These are phyloP conservation scores for Aplosporella prunicola DNA, from an alignment of 2,329 filamentous ascomycete genomes.

Conservation along the genomic window DNA sequence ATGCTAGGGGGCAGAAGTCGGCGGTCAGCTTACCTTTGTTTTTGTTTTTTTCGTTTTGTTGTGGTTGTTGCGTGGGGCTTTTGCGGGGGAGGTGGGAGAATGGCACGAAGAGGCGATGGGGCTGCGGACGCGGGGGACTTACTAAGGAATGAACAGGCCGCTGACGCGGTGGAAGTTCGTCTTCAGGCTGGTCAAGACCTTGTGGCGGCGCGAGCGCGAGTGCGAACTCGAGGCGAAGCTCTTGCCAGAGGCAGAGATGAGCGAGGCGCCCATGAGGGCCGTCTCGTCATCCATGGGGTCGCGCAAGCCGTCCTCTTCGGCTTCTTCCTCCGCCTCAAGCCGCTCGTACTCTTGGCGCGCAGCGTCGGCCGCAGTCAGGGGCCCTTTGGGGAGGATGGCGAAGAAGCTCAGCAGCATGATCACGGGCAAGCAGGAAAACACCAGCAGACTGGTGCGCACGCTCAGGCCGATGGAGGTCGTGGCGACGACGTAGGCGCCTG, in stretches of 20 bases:
- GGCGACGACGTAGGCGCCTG: constrained; percentile 76
- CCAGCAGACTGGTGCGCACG: constrained; percentile 64
- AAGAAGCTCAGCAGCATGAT: constrained; percentile 88
- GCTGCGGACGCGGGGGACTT: too few relatives aligned
- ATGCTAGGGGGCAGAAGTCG: constrained; percentile 44
- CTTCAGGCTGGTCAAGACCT: constrained; percentile 28
- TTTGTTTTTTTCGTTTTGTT: too few relatives aligned
- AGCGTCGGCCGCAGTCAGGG: constrained; percentile 45
- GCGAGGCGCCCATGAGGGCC: constrained; percentile 27
- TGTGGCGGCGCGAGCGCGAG: constrained; percentile 12
- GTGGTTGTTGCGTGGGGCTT: too few relatives aligned
- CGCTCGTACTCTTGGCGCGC: constrained; percentile 45
- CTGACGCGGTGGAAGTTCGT: constrained; percentile 55
- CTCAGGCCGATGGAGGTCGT: constrained; percentile 71
- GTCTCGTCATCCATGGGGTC: constrained; percentile 14
- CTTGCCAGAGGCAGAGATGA: constrained; percentile 22
- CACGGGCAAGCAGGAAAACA: constrained; percentile 67
- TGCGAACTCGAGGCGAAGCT: constrained; percentile 17
- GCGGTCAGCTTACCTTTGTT: too few relatives aligned
- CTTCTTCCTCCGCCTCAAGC: constrained; percentile 34
- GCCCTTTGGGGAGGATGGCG: constrained; percentile 59
- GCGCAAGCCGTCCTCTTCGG: constrained; percentile 22
- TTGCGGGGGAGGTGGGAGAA: constrained; percentile 4
- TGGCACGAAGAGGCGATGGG: background rate
- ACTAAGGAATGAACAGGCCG: constrained; percentile 63